Percentiles rank a stretch among this genome's conserved stretches.
Conservation (phyloP, 1,284 basidiomycete species). For the Microbotryum lychnidis-dioicae region DNA sequence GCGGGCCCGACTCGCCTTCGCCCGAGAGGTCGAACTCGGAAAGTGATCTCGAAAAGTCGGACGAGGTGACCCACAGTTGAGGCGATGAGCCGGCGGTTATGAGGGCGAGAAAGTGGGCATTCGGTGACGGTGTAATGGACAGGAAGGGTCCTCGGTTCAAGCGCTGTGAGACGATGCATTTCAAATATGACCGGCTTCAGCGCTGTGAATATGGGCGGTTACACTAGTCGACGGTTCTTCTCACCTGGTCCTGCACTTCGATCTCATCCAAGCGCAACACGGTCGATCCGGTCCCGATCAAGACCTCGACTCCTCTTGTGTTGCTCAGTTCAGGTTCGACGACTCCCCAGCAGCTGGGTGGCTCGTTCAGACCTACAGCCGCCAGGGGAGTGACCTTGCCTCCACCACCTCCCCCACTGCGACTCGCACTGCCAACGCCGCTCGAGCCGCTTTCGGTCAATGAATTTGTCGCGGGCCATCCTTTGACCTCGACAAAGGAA, state of each 20-base stretch:
- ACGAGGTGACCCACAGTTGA: slow-evolving; percentile 84
- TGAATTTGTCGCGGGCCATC: slow-evolving; percentile 47
- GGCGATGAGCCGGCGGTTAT: slow-evolving; percentile 50
- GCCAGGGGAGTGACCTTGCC: slow-evolving; percentile 24
- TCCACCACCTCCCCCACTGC: neutral
- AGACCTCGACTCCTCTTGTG: slow-evolving; percentile 76
- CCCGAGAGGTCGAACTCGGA: slow-evolving; percentile 65
- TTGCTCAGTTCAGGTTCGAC: slow-evolving; percentile 78
- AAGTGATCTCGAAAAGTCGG: slow-evolving; percentile 80
- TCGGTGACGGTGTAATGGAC: slow-evolving; percentile 78
- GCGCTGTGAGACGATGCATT: slow-evolving; percentile 42
- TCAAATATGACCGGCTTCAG: neutral
- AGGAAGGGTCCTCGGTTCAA: slow-evolving; percentile 80
- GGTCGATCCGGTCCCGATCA: slow-evolving; percentile 67
- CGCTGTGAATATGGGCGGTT: too few species aligned
- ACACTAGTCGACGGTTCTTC: slow-evolving; percentile 5
- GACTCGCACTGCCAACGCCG: neutral
- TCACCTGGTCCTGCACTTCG: slow-evolving; percentile 68
- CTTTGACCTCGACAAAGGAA: slow-evolving; percentile 71
- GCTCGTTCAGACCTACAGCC: slow-evolving; percentile 56
- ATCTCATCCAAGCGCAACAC: slow-evolving; percentile 73
- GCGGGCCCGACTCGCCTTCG: slow-evolving; percentile 37
- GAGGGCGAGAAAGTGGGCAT: slow-evolving; percentile 83
- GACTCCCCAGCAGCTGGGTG: slow-evolving; percentile 72
- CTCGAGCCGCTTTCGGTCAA: neutral